Percentiles rank a stretch among this genome's conserved stretches.
Conservation (phyloP, 2,329 filamentous ascomycete genomes). For the Diaporthe amygdali region DNA sequence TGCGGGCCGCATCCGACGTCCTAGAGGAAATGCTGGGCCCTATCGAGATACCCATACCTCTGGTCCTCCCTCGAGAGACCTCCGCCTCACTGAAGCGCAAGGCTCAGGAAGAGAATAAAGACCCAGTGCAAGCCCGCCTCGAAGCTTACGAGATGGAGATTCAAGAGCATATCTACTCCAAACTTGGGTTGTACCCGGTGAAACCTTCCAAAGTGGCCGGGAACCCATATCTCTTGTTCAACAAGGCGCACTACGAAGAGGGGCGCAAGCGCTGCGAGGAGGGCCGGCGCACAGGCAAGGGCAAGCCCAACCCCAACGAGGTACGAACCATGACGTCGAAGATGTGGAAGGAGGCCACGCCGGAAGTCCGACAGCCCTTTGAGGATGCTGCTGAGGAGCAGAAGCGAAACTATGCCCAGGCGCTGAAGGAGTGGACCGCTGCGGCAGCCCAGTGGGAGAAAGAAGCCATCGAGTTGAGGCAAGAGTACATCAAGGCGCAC, state of each 20-base stretch:
- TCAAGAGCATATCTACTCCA: conserved; percentile 54
- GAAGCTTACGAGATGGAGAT: conserved; percentile 63
- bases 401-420: conserved; percentile 67
- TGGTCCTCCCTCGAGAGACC: conserved; percentile 71
- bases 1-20: conserved; percentile 87
- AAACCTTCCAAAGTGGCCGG: conserved; percentile 75
- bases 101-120: conserved; percentile 44
- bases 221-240: conserved; percentile 90
- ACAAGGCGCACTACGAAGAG: conserved; percentile 75
- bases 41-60: conserved; percentile 75
- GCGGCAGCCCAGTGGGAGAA: conserved; percentile 75
- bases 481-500: conserved; percentile 58
- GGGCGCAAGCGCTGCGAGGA: conserved; percentile 67
- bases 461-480: conserved; percentile 61
- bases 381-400: conserved; percentile 75
- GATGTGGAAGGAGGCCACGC: conserved; percentile 83
- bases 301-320: conserved; percentile 75
- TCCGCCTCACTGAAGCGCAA: conserved; percentile 60
- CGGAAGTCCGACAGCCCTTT: conserved; percentile 77
- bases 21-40: conserved; percentile 81
- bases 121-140: conserved; percentile 56
- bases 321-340: conserved; percentile 85
- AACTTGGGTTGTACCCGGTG: conserved; percentile 76
- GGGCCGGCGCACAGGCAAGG: conserved; percentile 66
- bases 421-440: conserved; percentile 63